Conservation (phyloP, 495 filamentous ascomycete species). For the Aspergillus taichungensis region DNA sequence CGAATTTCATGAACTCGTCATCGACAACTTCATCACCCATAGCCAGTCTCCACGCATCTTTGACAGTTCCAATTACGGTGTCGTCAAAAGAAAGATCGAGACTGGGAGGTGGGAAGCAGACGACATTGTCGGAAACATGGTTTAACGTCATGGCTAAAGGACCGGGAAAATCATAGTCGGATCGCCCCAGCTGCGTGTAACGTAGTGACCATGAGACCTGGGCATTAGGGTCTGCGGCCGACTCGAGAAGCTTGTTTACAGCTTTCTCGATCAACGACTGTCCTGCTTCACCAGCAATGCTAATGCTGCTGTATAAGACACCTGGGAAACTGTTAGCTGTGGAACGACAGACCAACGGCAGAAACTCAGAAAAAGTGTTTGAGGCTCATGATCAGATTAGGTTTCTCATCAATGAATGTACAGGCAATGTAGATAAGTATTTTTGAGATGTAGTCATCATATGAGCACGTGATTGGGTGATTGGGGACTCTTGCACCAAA, state of each 20-base stretch:
- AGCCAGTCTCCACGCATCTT: slow-evolving; percentile 53
- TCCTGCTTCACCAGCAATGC: slow-evolving; percentile 25
- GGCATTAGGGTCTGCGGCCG: slow-evolving; percentile 23
- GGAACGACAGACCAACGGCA: slow-evolving; percentile 5
- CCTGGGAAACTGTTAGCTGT: slow-evolving; percentile 50
- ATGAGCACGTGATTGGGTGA: slow-evolving; percentile 30
- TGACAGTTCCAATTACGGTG: slow-evolving; percentile 47
- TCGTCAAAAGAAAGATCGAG: slow-evolving; percentile 66
- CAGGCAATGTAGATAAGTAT: slow-evolving; percentile 99
- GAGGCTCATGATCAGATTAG: slow-evolving; percentile 63
- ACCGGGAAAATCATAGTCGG: slow-evolving; percentile 7
- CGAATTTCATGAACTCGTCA: slow-evolving; percentile 55
- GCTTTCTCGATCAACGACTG: slow-evolving; percentile 43
- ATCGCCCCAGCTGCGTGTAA: slow-evolving; percentile 45
- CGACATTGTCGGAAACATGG: slow-evolving; percentile 18
- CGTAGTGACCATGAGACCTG: slow-evolving; percentile 50
- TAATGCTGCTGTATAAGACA: slow-evolving; percentile 57
- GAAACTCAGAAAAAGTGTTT: slow-evolving; percentile 7
- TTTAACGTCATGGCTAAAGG: slow-evolving; percentile 13
- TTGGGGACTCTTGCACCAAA: slow-evolving; percentile 6
- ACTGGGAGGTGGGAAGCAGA: slow-evolving; percentile 43
- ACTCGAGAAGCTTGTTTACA: slow-evolving; percentile 43
- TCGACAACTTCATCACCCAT: slow-evolving; percentile 40
- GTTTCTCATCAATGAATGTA: slow-evolving; percentile 67
- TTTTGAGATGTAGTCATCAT: slow-evolving; percentile 67